Conservation (phyloP, 2,329 filamentous ascomycete species). For the Botrytis fabae region DNA sequence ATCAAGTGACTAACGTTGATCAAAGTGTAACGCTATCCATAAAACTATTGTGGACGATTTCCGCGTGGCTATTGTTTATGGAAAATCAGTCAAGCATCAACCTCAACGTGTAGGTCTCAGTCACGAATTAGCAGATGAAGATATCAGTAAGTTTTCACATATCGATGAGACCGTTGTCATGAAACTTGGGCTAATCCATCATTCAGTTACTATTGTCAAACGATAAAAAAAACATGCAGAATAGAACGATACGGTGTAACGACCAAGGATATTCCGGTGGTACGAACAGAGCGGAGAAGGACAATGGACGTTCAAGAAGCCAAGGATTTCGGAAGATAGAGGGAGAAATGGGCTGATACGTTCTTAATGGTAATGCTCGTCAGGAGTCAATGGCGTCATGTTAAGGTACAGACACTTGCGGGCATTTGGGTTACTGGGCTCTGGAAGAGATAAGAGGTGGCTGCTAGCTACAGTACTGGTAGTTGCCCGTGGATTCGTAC, state of each 20-base stretch:
- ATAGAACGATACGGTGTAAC: slow-evolving; percentile 13
- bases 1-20: slow-evolving; percentile 26
- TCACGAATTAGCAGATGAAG: slow-evolving; percentile 93
- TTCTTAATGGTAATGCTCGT: slow-evolving; percentile 23
- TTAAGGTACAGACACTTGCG: slow-evolving; percentile 21
- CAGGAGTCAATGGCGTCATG: slow-evolving; percentile 28
- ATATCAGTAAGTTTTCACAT: slow-evolving; percentile 62
- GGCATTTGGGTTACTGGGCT: neutral
- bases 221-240: slow-evolving; percentile 47
- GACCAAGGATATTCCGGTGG: slow-evolving; percentile 15
- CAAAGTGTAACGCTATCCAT: slow-evolving; percentile 95
- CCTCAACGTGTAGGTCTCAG: slow-evolving; percentile 89
- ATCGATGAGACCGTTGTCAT: neutral
- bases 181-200: neutral
- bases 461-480: slow-evolving; percentile 5
- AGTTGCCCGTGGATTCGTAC: slow-evolving; percentile 1
- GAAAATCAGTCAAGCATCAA: slow-evolving; percentile 97
- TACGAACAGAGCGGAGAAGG: slow-evolving; percentile 6
- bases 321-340: neutral
- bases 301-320: neutral
- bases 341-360: slow-evolving; percentile 8
- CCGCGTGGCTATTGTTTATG: slow-evolving; percentile 93
- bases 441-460: neutral
- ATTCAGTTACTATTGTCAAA: slow-evolving; percentile 64
- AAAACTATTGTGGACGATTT: slow-evolving; percentile 95